Base-by-base conservation (phyloP, 2,329 filamentous ascomycete genomes). In the Hypoxylon sp. region DNA sequence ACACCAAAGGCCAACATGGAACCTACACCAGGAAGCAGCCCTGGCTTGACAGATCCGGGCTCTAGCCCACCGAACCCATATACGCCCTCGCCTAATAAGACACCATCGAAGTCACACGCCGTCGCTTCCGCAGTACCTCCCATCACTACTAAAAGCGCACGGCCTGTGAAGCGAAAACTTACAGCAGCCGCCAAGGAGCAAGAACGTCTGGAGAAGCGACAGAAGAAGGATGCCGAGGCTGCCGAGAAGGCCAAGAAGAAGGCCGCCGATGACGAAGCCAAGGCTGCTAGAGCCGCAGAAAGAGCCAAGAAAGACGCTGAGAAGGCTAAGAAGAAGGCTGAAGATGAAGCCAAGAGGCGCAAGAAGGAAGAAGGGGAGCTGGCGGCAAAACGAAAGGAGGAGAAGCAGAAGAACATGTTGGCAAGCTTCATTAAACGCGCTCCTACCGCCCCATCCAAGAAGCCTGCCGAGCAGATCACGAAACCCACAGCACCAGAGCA, bases 161-260 rank as follows among this genome's bases (percentile, higher is more conserved):
- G 78, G 58, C 79, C 79, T 59, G 77, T 77, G 59, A 79, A 80
- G 56, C 78, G 78, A 71, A 74, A 52, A 6, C 77, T 77, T 65
- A 75, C 74, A 26, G 61, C 68, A 60, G 79, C 77, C 0, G 76
- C 79, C 39, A 77, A 75, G 41, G 75, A 73, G 32, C 76, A 79
- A 47, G 80, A 83, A 64, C 77, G 76, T 10, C 78, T 79, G 13
- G 79, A 79, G 62, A 84, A 84, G 72, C 81, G 79, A 68, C 77
- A 77, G 28, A 81, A 84, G 67, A 84, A 82, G 70, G 84, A 85
- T 4, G 70, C 68, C 41, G 82, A 4, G 79, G 78, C 54, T 7
- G 43, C 84, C 85, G 72, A 75, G 76, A 64, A 81, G 51, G 73
- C 74, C 30, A 74, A 70, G 13, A 75, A 73, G 30, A 78, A 72